Percentiles rank a stretch among this genome's conserved stretches.
Evolutionary conservation across 805 yeast species (phyloP).

Genomic region (Torulaspora delbrueckii): DNA sequence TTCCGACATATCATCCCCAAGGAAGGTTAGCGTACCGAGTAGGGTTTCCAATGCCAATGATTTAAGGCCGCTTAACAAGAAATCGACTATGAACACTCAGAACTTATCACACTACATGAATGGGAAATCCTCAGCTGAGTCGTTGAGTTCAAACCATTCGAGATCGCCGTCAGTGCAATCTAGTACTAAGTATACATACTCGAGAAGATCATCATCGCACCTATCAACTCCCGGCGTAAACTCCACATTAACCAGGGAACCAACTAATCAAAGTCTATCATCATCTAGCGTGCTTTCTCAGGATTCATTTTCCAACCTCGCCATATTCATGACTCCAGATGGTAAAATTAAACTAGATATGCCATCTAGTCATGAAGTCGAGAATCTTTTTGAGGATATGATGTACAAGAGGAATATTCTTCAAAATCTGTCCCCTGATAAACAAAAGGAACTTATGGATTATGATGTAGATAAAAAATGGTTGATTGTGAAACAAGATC

Average conservation of each 20-base stretch:
- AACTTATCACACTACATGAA: conserved; percentile 30
- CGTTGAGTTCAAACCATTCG: conserved; percentile 12
- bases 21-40: conserved; percentile 18
- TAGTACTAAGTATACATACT: conserved; percentile 28
- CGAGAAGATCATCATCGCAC: conserved; percentile 18
- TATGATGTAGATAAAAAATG: conserved; percentile 79
- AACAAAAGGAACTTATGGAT: conserved; percentile 68
- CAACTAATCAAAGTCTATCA: conserved; percentile 25
- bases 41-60: conserved; percentile 16
- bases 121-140: conserved; percentile 11
- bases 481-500: conserved; percentile 86
- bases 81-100: conserved; percentile 27
- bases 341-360: conserved; percentile 47
- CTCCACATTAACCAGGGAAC: conserved; percentile 23
- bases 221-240: conserved; percentile 3
- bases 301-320: conserved; percentile 26
- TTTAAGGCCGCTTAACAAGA: conserved; percentile 27
- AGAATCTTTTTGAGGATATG: conserved; percentile 67
- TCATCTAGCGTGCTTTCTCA: conserved; percentile 29
- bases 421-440: conserved; percentile 60
- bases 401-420: conserved; percentile 77
- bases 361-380: conserved; percentile 67
- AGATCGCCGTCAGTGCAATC: conserved; percentile 25
- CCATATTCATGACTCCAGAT: conserved; percentile 29
- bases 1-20: conserved; percentile 20